Base-by-base conservation (phyloP, 2,329 filamentous ascomycete species). In the Botryotinia calthae region DNA sequence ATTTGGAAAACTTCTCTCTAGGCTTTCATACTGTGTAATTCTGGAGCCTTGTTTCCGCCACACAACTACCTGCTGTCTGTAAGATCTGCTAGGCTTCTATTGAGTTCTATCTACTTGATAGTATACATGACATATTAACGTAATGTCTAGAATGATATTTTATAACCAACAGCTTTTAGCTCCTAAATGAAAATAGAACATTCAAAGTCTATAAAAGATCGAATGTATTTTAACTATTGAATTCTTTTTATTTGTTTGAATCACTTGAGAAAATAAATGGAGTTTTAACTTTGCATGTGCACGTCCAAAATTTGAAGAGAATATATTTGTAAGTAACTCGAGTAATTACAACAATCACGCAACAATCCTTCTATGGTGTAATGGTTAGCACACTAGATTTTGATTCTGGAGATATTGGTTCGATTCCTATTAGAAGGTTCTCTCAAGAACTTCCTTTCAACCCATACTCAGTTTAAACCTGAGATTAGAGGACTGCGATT, bases 381-480 rank as follows among this genome's bases (percentile, higher is more conserved):
- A 72, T 72, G 71, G 71, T 72, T 54, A 72, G 71, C 71, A 72
- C 71, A 34, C 44, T 34, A 34, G 71, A 72, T 72, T 72, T 68
- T 72, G 71, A 72, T 72, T 72, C 69, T n/a, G 69, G 69, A 71
- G 70, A 71, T 71, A 71, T 71, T 71, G 70, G 70, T 72, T 72
- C 70, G 71, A 72, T 72, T 72, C 71, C 71, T 72, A 72, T 72
- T 72, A 48, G 70, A 28, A 71, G 63, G 51, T 72, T 69, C 66
- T n/a, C 4, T 14, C 8, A 20, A 22, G 71, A 72, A 69, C 63
- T 31, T 69, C 68, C 71, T 62, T 48, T 61, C 54, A n/a, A 31
- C 37, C 31, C 44, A 51, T 51, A 44, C 70, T 61, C 63, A 72
- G 71, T 68, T 72, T 58, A 34, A 72, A 40, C 4, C 71, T 72